A percentile compares a stretch with the other conserved stretches of the same genome.
Conservation (phyloP, 2,329 filamentous ascomycete genomes). For the Fusarium sp. region DNA sequence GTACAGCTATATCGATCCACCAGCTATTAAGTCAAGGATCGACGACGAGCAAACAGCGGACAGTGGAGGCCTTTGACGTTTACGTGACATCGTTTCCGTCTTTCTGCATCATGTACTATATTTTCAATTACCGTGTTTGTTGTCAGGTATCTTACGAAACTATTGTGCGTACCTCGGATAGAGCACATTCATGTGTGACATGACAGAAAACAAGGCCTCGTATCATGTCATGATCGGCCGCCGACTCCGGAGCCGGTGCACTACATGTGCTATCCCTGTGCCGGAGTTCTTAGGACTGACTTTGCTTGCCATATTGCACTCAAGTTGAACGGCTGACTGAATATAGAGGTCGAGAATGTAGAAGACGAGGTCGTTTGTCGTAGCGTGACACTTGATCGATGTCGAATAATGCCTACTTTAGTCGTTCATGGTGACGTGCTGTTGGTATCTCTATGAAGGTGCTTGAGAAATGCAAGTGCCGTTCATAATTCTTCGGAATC, state of each 20-base stretch:
- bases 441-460: not conserved
- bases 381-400: not conserved
- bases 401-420: not conserved
- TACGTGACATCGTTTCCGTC: conserved; percentile 15
- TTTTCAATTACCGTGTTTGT: conserved; percentile 7
- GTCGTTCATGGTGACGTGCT: not conserved
- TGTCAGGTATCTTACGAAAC: not conserved
- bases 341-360: not conserved
- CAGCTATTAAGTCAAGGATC: conserved; percentile 1
- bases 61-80: conserved; percentile 7
- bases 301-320: conserved; percentile 8
- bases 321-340: not conserved
- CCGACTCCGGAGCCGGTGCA: conserved; percentile 29
- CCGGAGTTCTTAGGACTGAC: conserved; percentile 1
- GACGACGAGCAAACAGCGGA: not conserved
- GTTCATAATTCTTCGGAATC: not conserved
- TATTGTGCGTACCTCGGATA: conserved; percentile 6
- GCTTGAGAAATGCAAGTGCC: not conserved
- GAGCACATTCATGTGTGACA: conserved; percentile 14
- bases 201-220: conserved; percentile 1
- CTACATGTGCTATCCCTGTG: conserved; percentile 8
- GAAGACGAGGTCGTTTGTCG: not conserved
- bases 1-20: conserved; percentile 3
- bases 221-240: conserved; percentile 6
- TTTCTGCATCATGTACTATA: not conserved